Conservation (phyloP, 202 grass and related monocot species). For the Bolboschoenoplectus hybrid region DNA sequence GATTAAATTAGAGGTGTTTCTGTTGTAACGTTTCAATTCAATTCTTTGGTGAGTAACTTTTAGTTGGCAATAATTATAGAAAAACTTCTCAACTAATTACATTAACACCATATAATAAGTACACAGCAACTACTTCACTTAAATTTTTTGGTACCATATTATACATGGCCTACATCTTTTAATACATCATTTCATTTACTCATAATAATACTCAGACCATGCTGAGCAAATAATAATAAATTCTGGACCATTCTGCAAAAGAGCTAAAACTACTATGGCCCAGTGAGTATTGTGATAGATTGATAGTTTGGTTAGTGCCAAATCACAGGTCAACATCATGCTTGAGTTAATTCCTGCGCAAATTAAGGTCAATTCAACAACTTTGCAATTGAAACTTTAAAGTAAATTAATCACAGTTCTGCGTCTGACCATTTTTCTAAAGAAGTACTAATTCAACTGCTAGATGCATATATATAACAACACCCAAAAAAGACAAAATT, state of each 20-base stretch:
- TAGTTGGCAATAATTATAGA: neutral
- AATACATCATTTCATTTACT: conserved; percentile 14
- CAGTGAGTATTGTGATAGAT: neutral
- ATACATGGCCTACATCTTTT: neutral
- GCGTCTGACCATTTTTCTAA: neutral
- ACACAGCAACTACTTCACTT: neutral
- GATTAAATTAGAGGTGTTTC: conserved; percentile 10
- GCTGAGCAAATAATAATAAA: neutral
- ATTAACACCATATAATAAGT: neutral
- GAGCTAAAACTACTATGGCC: neutral
- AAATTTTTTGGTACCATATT: neutral
- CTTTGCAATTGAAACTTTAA: neutral
- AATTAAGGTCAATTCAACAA: conserved; percentile 27
- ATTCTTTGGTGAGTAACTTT: neutral
- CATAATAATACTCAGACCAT: neutral
- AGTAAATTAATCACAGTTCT: conserved; percentile 2
- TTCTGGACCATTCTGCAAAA: neutral
- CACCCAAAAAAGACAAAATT: neutral
- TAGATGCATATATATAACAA: neutral
- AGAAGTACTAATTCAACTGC: neutral
- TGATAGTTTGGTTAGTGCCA: neutral
- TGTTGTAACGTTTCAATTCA: neutral
- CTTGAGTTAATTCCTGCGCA: conserved; percentile 22
- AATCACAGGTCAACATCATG: conserved; percentile 9
- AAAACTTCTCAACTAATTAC: neutral